Percentiles rank a stretch among this genome's conserved stretches.
Evolutionary conservation across 2,329 filamentous ascomycete genomes (phyloP).

Genomic region (Trichoderma arundinaceum): DNA sequence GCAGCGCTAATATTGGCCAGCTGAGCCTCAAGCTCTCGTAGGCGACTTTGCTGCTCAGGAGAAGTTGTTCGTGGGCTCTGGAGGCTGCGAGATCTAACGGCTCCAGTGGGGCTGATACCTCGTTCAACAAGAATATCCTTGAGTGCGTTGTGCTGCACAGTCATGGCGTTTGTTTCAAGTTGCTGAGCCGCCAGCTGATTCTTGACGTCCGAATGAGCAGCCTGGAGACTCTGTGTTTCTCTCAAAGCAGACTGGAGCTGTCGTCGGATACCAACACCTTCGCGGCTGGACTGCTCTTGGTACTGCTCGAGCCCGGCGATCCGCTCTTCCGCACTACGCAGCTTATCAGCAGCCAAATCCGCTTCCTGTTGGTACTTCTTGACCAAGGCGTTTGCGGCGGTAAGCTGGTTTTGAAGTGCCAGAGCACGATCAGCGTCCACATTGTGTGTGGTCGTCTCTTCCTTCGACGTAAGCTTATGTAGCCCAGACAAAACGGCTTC

Average conservation of each 20-base stretch:
- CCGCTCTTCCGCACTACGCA: conserved; percentile 91
- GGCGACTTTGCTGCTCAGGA: conserved; percentile 77
- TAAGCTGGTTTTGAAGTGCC: conserved; percentile 80
- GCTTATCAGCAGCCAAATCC: conserved; percentile 82
- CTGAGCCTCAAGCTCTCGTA: conserved; percentile 87
- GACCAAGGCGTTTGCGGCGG: conserved; percentile 77
- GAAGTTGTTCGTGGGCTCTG: conserved; percentile 74
- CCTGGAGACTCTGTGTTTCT: conserved; percentile 81
- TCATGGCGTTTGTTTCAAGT: conserved; percentile 90
- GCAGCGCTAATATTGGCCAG: conserved; percentile 76
- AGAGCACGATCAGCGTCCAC: conserved; percentile 68
- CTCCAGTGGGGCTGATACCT: conserved; percentile 78
- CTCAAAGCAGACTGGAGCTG: conserved; percentile 85
- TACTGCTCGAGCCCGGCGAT: conserved; percentile 97
- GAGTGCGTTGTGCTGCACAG: conserved; percentile 88
- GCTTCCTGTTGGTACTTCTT: conserved; percentile 90
- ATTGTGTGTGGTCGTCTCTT: conserved; percentile 54
- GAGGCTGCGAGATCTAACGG: conserved; percentile 70
- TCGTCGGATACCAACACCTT: conserved; percentile 86
- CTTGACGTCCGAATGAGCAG: conserved; percentile 80
- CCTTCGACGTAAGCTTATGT: conserved; percentile 69
- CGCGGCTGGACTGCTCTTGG: conserved; percentile 94
- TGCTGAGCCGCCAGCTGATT: conserved; percentile 84
- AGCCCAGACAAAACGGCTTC: conserved; percentile 82
- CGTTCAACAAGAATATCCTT: conserved; percentile 92